Evolutionary conservation across 805 yeast genomes (phyloP), one percentile per base, ranked within the genome.

Genomic region (Pichia paraexigua): DNA sequence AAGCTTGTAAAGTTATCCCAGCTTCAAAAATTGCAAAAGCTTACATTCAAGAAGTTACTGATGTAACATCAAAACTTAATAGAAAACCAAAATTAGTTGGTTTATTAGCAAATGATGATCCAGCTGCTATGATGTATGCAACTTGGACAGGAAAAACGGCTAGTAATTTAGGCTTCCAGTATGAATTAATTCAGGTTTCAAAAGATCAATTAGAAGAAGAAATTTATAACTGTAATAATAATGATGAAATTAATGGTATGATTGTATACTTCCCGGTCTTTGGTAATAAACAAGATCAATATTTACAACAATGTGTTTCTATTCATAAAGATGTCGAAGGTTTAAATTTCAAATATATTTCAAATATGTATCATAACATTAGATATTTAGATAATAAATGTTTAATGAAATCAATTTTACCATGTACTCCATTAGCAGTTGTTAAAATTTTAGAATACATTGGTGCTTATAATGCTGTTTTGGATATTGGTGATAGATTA

Each of bases 181-280:
- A 88, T 66, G 92, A 90, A 64, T 71, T 94, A 56, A 70, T 86
- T 30, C 77, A 80, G 60, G 82, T 85, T 20, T 73, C 72, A 20
- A 89, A 87, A 64, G 96, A 94, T 58, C 85, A 83, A 35, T 74
- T 94, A 54, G 99, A 94, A 66, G 90, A 83, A 58, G 83, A 80
- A 32, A 80, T 94, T 54, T 78, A 90, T 45, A 80, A 78, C 42
- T 97, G 98, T 53, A 94, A 94, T 66, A 72, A 74, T 28, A 92
- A 91, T 62, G 79, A 77, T 50, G 59, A 65, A 0, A 87, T 92
- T 41, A 83, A 90, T 64, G 99, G 98, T 24, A 94, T 94, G 58
- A 90, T 94, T 87, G 92, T 94, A 17, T 94, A 94, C 67, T 94
- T 92, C 78, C 99, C 99, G 0, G 98, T 94, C 2, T 94, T 88